Evolutionary conservation across 2,329 filamentous ascomycete genomes (phyloP), one percentile per base, ranked within the genome.

Genomic region (Nemania sp.): DNA sequence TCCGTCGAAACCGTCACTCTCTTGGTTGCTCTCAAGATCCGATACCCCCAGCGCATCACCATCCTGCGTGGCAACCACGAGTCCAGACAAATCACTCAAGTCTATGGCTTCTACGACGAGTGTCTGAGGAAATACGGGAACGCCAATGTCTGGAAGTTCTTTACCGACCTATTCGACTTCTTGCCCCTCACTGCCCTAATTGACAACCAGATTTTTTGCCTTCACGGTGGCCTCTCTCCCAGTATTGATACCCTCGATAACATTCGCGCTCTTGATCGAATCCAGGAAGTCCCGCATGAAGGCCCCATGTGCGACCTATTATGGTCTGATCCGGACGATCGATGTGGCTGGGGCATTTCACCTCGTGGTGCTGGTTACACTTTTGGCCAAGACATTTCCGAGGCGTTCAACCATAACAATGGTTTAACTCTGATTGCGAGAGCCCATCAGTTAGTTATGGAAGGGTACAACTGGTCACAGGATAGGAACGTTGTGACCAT

Each of bases 371-470:
- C 92, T 56, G 92, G 92, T 57, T 96, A 96, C 78, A 96, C 91
- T 24, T 96, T 96, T 69, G 91, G 90, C 55, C 92, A 97, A 77
- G 93, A 97, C 72, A 97, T 97, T 67, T 96, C 91, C 30, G 93
- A 99, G 77, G 93, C 93, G 1, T 99, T 99, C 79, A 97, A 97
- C 75, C 93, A 97, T 73, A 97, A 97, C 81, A 99, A 99, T 69
- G 93, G 92, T 52, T 78, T 99, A 75, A 97, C 93, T 49, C 80
- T 97, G 59, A 95, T 99, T 70, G 94, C 94, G 56, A 84, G 94
- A 74, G 94, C 94, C 51, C 94, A 99, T 80, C 94, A 99, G 78
- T 79, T 99, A 72, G 94, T 99, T 57, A 99, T 97, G 93, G 94
- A 99, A 74, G 94, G 94, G 43, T 99, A 97, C 76, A 99, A 97